Base-by-base conservation (phyloP, 345 rosid genomes). In the Rhodomyrtus tomentosa region DNA sequence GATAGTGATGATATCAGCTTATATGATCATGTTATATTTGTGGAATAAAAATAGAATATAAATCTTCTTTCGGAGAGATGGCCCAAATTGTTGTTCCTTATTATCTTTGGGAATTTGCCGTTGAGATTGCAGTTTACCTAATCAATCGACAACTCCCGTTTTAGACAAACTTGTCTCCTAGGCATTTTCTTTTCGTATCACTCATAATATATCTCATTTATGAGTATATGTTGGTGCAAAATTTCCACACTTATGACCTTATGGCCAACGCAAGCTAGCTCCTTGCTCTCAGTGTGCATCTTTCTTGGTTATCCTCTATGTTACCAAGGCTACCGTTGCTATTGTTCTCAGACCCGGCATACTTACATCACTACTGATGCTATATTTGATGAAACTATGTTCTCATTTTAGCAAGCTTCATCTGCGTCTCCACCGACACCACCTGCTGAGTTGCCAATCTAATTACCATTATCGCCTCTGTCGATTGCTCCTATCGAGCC, bases 121-220 rank as follows among this genome's bases (percentile, higher is more conserved):
- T 83, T 58, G 49, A 58, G n/a, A 83, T 45, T 3, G 2, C 14
- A 8, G 11, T n/a, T 15, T 49, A 55, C 53, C 18, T 59, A 24
- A 83, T 83, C 20, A 83, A 83, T 4, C 45, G 54, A 13, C 84
- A 10, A 56, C 84, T 83, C 53, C 81, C 25, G 14, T 83, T 53
- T 48, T 68, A 42, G 45, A 40, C 25, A 20, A 20, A 24, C 11
- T 10, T 15, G 10, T 83, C 80, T 36, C 22, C 85, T 0, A 68
- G 42, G 10, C 0, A 27, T 14, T 32, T 25, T 11, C 22, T 12
- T 50, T 83, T 18, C 1, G 0, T 12, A 24, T 11, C 2, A 0
- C 55, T 5, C 81, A 40, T 9, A 24, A 42, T 72, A 48, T 59
- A 48, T 36, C 16, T 27, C 9, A 48, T 3, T 20, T 62, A 10